phyloP scores from a whole-genome alignment of 345 rosid genomes.

The Bruguiera parviflora region DNA sequence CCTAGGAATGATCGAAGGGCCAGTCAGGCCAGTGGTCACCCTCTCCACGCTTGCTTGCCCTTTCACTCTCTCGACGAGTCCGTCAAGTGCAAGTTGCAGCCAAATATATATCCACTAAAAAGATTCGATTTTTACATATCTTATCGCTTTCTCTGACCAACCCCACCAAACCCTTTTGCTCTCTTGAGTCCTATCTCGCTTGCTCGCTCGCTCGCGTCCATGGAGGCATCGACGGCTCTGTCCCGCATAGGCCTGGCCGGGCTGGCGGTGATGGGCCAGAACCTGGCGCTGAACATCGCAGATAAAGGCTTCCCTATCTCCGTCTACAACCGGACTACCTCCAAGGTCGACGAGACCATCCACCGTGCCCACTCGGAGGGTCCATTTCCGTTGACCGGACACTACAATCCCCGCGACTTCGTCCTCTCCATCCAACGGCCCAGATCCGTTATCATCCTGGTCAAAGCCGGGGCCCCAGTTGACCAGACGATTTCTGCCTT shows the following conservation, averaged over 20 bases:
- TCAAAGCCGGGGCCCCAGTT: conserved; percentile 3
- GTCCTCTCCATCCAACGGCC: neutral
- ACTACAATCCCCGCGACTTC: neutral
- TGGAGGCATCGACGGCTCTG: conserved; percentile 61
- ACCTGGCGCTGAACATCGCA: conserved; percentile 86
- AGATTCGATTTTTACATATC: neutral
- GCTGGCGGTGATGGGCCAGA: conserved; percentile 96
- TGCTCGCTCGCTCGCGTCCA: neutral
- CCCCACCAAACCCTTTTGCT: neutral
- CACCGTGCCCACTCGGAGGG: neutral
- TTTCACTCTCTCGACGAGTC: conserved; percentile 73
- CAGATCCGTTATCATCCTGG: conserved; percentile 1
- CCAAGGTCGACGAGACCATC: neutral
- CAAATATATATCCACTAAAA: neutral
- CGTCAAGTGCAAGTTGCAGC: conserved; percentile 26
- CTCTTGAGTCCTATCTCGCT: conserved; percentile 1
- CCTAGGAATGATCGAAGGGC: conserved; percentile 33
- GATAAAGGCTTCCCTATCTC: conserved; percentile 17
- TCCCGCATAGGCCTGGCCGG: conserved; percentile 92
- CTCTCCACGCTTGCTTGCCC: conserved; percentile 10
- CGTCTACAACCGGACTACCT: neutral
- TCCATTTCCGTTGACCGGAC: neutral
- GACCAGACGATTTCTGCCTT: neutral
- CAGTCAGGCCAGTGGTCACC: neutral
- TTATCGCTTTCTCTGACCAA: neutral